These are phyloP conservation scores for Aspergillus puulaauensis DNA, from an alignment of 2,329 filamentous ascomycete species.

Conservation along the genomic window DNA sequence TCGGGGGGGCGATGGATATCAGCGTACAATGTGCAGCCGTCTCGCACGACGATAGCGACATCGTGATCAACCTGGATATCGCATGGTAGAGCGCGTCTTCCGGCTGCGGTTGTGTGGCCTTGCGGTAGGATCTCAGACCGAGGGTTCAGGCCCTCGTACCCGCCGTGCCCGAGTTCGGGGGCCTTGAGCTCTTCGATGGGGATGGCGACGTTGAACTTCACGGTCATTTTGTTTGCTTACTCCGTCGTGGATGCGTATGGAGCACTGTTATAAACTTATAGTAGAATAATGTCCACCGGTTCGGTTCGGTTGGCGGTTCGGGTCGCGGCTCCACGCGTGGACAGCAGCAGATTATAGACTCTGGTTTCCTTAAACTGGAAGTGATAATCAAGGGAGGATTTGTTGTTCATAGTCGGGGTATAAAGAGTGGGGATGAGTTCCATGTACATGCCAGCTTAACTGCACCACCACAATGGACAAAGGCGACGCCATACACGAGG, in stretches of 20 bases:
- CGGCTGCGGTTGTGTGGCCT: neutral
- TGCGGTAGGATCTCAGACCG: neutral
- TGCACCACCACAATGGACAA: neutral
- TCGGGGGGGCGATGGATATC: conserved; percentile 25
- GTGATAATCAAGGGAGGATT: no score
- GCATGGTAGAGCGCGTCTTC: neutral
- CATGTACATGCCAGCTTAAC: no score
- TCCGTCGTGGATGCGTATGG: neutral
- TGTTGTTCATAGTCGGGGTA: neutral
- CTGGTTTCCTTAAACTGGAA: no score
- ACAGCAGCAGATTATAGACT: no score
- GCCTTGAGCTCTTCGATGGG: neutral
- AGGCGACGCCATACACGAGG: neutral
- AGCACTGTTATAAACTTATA: no score
- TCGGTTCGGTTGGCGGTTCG: no score
- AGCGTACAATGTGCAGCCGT: conserved; percentile 24
- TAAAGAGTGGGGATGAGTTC: neutral
- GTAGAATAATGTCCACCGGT: no score
- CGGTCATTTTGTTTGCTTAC: neutral
- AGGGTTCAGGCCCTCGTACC: neutral
- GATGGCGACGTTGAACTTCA: neutral
- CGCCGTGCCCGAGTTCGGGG: conserved; percentile 2
- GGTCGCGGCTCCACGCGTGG: no score
- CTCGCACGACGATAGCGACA: conserved; percentile 23
- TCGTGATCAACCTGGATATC: conserved; percentile 22